A percentile compares a stretch with the other conserved stretches of the same genome.
Evolutionary conservation across 768 basidiomycete genomes (phyloP).

Genomic region (Kwoniella europaea): DNA sequence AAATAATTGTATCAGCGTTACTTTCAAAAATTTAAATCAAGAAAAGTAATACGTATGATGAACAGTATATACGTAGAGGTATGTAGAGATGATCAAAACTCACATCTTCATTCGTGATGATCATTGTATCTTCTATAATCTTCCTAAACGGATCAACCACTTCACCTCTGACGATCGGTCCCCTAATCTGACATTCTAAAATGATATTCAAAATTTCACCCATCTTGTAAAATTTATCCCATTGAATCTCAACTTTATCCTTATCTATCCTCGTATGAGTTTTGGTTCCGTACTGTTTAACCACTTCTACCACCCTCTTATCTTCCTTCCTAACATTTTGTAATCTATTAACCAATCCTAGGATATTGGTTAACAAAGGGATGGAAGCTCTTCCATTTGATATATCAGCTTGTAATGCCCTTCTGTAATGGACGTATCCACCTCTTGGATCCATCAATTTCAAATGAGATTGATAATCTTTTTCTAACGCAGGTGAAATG

Average conservation of each 20-base stretch:
- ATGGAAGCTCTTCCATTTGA: slow-evolving; percentile 79
- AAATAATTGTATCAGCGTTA: background rate
- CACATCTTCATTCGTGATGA: slow-evolving; percentile 52
- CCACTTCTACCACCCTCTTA: slow-evolving; percentile 65
- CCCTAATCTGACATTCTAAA: slow-evolving; percentile 73
- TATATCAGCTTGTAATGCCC: slow-evolving; percentile 73
- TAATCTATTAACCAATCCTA: slow-evolving; percentile 77
- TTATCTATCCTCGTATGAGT: too few species aligned
- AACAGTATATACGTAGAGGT: too few species aligned
- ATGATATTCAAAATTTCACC: slow-evolving; percentile 81
- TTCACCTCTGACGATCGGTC: slow-evolving; percentile 32
- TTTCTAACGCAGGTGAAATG: slow-evolving; percentile 69
- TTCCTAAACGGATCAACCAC: slow-evolving; percentile 32
- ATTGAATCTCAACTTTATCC: slow-evolving; percentile 68
- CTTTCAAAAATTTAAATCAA: background rate
- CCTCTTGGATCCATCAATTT: slow-evolving; percentile 79
- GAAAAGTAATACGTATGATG: background rate
- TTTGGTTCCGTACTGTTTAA: background rate
- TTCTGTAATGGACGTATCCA: slow-evolving; percentile 86
- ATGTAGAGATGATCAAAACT: slow-evolving; percentile 18
- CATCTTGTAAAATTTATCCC: slow-evolving; percentile 95
- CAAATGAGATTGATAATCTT: slow-evolving; percentile 80
- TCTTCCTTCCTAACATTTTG: slow-evolving; percentile 83
- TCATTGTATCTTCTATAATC: slow-evolving; percentile 46
- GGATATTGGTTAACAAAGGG: slow-evolving; percentile 81